These are phyloP conservation scores for Melanopsichium pennsylvanicum DNA, from an alignment of 1,284 basidiomycete species.

Conservation along the genomic window DNA sequence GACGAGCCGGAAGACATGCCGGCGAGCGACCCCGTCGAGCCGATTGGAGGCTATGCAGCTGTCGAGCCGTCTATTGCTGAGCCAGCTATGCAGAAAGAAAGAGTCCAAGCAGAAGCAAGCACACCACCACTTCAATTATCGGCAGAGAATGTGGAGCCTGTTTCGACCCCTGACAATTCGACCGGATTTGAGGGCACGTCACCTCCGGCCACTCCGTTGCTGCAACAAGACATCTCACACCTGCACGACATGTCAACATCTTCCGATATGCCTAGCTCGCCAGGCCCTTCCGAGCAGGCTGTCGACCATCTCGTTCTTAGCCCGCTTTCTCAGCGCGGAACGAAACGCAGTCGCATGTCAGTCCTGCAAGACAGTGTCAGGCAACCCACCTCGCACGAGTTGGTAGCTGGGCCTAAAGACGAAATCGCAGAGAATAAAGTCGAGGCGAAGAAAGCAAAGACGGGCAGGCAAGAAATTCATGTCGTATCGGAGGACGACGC, in stretches of 20 bases:
- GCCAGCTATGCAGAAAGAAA: background rate
- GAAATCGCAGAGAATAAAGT: background rate
- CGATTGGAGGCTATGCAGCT: conserved; percentile 2
- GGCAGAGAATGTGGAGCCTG: background rate
- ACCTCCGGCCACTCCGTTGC: conserved; percentile 17
- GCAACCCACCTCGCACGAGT: conserved; percentile 3
- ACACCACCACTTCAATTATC: too few species aligned
- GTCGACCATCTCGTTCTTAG: background rate
- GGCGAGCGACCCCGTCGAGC: conserved; percentile 20
- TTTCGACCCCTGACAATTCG: background rate
- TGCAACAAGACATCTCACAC: background rate
- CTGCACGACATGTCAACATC: conserved; percentile 14
- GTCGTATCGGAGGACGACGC: background rate
- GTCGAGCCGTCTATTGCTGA: conserved; percentile 1
- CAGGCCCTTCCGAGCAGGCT: background rate
- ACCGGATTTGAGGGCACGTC: conserved; percentile 5
- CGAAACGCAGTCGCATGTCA: conserved; percentile 16
- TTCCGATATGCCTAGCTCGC: conserved; percentile 22
- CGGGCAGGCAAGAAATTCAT: background rate
- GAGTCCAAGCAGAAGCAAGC: background rate
- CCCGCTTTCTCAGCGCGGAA: conserved; percentile 9
- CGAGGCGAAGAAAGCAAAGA: background rate
- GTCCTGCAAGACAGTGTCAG: conserved; percentile 19
- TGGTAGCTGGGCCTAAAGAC: background rate
- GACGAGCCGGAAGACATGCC: conserved; percentile 40